Percentiles rank a stretch among this genome's conserved stretches.
phyloP scores from a whole-genome alignment of 2,329 filamentous ascomycete species.

The Phoma sp. region DNA sequence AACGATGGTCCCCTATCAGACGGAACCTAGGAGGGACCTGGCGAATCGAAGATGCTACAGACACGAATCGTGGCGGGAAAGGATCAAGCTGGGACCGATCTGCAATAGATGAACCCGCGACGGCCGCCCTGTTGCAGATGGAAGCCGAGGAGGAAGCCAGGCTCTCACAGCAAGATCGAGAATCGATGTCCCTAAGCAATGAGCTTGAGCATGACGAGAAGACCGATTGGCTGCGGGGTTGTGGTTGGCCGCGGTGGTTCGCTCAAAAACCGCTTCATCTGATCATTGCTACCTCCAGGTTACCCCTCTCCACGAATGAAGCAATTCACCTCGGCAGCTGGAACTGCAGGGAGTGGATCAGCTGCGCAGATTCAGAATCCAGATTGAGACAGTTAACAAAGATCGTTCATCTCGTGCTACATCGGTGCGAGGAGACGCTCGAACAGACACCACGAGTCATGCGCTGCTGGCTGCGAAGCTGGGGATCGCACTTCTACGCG shows the following conservation, averaged over 20 bases:
- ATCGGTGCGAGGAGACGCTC: background rate
- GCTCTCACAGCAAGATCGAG: background rate
- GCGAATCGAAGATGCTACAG: too few species aligned
- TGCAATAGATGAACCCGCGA: background rate
- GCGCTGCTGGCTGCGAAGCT: background rate
- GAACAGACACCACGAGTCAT: background rate
- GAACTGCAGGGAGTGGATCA: too few species aligned
- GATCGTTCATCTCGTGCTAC: too few species aligned
- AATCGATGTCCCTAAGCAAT: background rate
- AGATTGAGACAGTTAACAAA: too few species aligned
- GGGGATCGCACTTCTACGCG: background rate
- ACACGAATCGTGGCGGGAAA: too few species aligned
- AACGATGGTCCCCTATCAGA: too few species aligned
- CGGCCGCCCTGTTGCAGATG: background rate
- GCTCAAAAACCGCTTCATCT: slow-evolving; percentile 1
- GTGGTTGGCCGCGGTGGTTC: background rate
- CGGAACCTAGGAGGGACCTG: too few species aligned
- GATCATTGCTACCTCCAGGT: background rate
- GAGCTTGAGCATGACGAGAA: background rate
- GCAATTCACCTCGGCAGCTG: too few species aligned
- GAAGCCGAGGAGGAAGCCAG: slow-evolving; percentile 4
- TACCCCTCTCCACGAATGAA: background rate
- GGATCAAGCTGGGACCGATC: background rate
- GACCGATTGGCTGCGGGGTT: background rate
- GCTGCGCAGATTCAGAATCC: too few species aligned